Conservation (phyloP, 805 yeast genomes). For the Kodamaea kakaduensis region DNA sequence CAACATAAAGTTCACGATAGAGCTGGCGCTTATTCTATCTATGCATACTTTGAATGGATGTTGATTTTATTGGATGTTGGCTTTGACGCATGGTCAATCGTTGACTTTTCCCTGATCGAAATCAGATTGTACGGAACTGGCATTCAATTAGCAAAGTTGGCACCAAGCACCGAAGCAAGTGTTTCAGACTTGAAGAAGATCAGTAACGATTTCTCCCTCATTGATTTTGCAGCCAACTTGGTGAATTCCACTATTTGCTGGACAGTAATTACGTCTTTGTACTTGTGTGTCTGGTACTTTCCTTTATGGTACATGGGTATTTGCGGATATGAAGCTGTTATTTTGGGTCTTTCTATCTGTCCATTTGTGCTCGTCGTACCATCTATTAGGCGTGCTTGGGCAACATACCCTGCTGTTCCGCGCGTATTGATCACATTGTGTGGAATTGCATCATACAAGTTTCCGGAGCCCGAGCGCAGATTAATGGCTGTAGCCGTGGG, state of each 20-base stretch:
- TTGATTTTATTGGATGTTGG: slow-evolving; percentile 77
- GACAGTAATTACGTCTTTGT: slow-evolving; percentile 77
- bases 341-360: slow-evolving; percentile 48
- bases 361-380: slow-evolving; percentile 53
- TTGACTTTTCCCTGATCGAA: slow-evolving; percentile 65
- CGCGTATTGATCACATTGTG: slow-evolving; percentile 51
- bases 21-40: slow-evolving; percentile 93
- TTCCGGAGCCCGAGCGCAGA: slow-evolving; percentile 66
- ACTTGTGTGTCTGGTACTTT: slow-evolving; percentile 91
- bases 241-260: slow-evolving; percentile 77
- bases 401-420: slow-evolving; percentile 48
- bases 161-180: slow-evolving; percentile 1
- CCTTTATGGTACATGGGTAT: slow-evolving; percentile 98
- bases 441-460: slow-evolving; percentile 74
- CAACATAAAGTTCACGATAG: slow-evolving; percentile 85
- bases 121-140: slow-evolving; percentile 37
- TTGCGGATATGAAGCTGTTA: slow-evolving; percentile 83
- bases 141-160: slow-evolving; percentile 12
- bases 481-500: slow-evolving; percentile 66
- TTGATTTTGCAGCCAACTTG: slow-evolving; percentile 42
- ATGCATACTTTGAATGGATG: slow-evolving; percentile 94
- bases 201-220: slow-evolving; percentile 25
- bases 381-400: slow-evolving; percentile 32
- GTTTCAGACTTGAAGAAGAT: not conserved
- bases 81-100: slow-evolving; percentile 75